A percentile compares a stretch with the other conserved stretches of the same genome.
Evolutionary conservation across 1,139 yeast species (phyloP).

Genomic region (Blastobotrys arbuscula): DNA sequence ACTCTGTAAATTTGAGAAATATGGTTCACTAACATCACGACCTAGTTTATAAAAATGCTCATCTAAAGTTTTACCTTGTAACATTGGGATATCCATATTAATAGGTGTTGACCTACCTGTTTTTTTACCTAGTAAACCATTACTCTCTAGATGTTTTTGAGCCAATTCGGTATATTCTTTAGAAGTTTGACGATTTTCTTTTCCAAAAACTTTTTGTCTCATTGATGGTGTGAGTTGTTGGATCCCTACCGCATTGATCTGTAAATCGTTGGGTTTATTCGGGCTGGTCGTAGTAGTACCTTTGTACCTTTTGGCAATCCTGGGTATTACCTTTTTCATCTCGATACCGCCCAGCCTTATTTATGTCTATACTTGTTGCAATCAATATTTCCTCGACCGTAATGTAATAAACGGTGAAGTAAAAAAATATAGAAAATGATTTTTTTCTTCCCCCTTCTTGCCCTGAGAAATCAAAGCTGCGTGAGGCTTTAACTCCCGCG

Average conservation of each 20-base stretch:
- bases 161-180: constrained; percentile 50
- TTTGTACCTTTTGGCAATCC: not conserved
- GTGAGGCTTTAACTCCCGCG: too few species aligned
- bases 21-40: constrained; percentile 50
- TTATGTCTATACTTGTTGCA: too few species aligned
- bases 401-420: too few species aligned
- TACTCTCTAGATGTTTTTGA: constrained; percentile 52
- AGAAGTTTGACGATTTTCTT: constrained; percentile 14
- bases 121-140: constrained; percentile 71
- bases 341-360: not conserved
- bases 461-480: too few species aligned
- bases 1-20: constrained; percentile 42
- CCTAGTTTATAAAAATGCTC: constrained; percentile 84
- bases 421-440: too few species aligned
- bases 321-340: not conserved
- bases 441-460: too few species aligned
- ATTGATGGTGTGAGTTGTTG: constrained; percentile 28
- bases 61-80: constrained; percentile 66
- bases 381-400: too few species aligned
- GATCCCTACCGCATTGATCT: constrained; percentile 54
- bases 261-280: constrained; percentile 2
- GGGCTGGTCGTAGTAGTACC: not conserved
- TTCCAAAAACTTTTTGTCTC: constrained; percentile 28
- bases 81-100: constrained; percentile 54
- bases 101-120: constrained; percentile 65